Evolutionary conservation across 352 stramenopile species (phyloP).

Genomic region (Globisporangium apiculatum): DNA sequence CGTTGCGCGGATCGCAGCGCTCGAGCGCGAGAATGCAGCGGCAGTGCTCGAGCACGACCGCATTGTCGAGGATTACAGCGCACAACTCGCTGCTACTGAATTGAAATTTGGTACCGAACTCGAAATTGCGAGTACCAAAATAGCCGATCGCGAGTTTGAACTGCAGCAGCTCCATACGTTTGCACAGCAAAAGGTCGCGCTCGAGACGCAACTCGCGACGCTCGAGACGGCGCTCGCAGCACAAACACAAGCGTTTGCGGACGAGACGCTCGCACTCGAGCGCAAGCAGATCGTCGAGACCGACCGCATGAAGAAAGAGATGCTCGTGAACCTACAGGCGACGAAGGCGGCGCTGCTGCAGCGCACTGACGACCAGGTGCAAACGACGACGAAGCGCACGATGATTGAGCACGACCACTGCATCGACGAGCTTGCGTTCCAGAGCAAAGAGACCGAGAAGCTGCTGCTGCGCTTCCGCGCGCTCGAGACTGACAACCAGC

Average conservation of each 20-base stretch:
- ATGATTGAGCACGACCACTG: constrained; percentile 80
- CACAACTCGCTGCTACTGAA: too few relatives aligned
- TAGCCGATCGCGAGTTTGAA: constrained; percentile 24
- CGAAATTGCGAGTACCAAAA: constrained; percentile 12
- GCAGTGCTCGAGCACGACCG: too few relatives aligned
- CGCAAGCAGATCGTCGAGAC: constrained; percentile 53
- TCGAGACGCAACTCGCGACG: constrained; percentile 26
- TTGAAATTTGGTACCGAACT: constrained; percentile 11
- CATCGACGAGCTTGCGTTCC: constrained; percentile 60
- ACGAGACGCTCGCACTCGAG: constrained; percentile 41
- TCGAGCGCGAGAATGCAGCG: constrained; percentile 27
- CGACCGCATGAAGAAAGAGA: constrained; percentile 64
- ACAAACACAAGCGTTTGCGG: constrained; percentile 20
- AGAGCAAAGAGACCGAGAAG: constrained; percentile 70
- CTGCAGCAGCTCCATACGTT: constrained; percentile 49
- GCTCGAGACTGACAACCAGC: constrained; percentile 38
- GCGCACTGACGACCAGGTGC: constrained; percentile 58
- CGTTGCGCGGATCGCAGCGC: constrained; percentile 43
- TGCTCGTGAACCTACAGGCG: constrained; percentile 41
- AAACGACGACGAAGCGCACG: constrained; percentile 64
- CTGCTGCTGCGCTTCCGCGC: constrained; percentile 32
- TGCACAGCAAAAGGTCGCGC: constrained; percentile 34
- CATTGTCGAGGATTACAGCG: too few relatives aligned
- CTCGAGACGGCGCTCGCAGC: constrained; percentile 27
- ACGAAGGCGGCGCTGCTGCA: constrained; percentile 48